Base-by-base conservation (phyloP, 2,329 filamentous ascomycete species). In the Rosellinia necatrix region DNA sequence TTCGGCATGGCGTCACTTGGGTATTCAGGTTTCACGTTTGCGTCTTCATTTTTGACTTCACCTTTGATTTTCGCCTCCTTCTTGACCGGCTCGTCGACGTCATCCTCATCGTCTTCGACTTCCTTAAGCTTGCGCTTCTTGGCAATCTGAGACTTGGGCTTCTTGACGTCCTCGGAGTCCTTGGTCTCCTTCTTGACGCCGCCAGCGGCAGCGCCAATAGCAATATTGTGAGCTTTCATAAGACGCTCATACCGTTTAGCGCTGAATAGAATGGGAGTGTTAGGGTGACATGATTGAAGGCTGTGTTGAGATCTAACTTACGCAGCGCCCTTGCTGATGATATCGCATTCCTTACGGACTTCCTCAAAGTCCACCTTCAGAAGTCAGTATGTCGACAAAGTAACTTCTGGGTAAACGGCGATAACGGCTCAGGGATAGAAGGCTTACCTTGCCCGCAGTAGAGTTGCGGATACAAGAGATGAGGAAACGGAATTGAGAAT, bases 181-280 rank as follows among this genome's bases (percentile, higher is more conserved):
- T 46, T 53, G 38, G 61, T 37, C 59, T 72, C 71, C 43, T 68
- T 65, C 53, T 68, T 68, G 46, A 62, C 40, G 12, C 69, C 69
- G 48, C 63, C 56, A 9, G 53, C 54, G 27, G 60, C 65, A 41
- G 62, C 64, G 44, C 65, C 67, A 46, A 66, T 47, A 8, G 62
- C 47, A 50, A 86, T 81, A 22, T 77, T 78, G 61, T 86, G 76
- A 7, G 79, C 73, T 68, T 86, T 86, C 72, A 87, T 76, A 67
- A 90, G 78, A 27, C 86, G 81, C 70, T 87, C 84, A 65, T 87
- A 89, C 63, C 86, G 77, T 72, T 89, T 89, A 60, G 85, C 81
- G 1, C 87, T 89, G 65, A 58, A 43, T 41, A 34, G 10, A 48
- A 22, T 13, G 27, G 21, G 37, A 34, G 4, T n/a, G 48, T 53